phyloP scores from a whole-genome alignment of 2,329 filamentous ascomycete genomes.

The Fusarium tricinctum region DNA sequence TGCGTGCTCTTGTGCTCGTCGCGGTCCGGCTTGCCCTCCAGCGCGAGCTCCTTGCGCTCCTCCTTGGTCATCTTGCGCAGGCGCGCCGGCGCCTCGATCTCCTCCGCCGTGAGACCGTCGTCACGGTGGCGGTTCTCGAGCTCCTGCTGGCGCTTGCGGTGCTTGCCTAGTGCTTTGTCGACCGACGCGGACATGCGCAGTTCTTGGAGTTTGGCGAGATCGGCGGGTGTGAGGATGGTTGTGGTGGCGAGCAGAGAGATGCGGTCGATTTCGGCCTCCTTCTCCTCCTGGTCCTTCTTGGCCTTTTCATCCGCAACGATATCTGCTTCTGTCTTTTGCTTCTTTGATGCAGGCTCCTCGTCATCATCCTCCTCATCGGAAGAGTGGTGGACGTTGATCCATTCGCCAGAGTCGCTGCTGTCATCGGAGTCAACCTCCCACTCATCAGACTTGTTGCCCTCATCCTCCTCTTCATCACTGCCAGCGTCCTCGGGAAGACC shows the following conservation, averaged over 20 bases:
- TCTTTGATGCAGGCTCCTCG: conserved; percentile 72
- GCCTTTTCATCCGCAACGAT: conserved; percentile 59
- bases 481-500: conserved; percentile 74
- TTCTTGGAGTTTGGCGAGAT: conserved; percentile 94
- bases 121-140: conserved; percentile 76
- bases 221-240: conserved; percentile 93
- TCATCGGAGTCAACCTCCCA: conserved; percentile 74
- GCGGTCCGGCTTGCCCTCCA: conserved; percentile 83
- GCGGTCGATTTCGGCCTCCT: conserved; percentile 62
- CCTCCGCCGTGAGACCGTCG: conserved; percentile 88
- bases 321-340: conserved; percentile 54
- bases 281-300: conserved; percentile 51
- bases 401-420: conserved; percentile 82
- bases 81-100: conserved; percentile 88
- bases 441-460: conserved; percentile 66
- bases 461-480: conserved; percentile 72
- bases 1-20: conserved; percentile 88
- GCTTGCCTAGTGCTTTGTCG: conserved; percentile 69
- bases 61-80: conserved; percentile 90
- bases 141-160: conserved; percentile 64
- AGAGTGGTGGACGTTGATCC: conserved; percentile 91
- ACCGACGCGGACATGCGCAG: conserved; percentile 81
- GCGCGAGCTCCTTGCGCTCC: conserved; percentile 86
- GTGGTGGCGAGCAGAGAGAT: conserved; percentile 88
- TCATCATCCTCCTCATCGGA: conserved; percentile 79